Evolutionary conservation across 73 alveolate species (phyloP).

Genomic region (Tetrahymena borealis): DNA sequence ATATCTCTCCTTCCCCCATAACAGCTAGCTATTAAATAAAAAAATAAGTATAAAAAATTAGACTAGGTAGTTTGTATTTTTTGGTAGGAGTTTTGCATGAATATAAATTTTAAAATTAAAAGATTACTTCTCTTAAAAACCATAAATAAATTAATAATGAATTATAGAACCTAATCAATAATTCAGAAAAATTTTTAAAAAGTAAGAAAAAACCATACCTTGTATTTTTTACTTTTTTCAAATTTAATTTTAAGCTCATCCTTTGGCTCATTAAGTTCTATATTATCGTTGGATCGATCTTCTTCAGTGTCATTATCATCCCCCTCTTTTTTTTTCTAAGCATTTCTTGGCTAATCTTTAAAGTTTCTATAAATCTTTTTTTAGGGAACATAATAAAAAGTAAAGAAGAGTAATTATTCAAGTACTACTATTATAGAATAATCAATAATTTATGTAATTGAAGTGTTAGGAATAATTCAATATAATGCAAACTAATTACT

Average conservation of each 20-base stretch:
- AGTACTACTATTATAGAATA: neutral
- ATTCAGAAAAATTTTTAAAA: neutral
- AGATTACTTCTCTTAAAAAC: neutral
- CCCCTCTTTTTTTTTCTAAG: neutral
- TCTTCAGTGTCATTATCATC: neutral
- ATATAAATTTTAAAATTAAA: no score
- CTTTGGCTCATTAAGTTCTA: neutral
- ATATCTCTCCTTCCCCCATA: constrained; percentile 19
- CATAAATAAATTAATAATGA: neutral
- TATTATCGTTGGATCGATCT: neutral
- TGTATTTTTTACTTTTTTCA: neutral
- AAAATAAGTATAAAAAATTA: neutral
- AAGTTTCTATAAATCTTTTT: neutral
- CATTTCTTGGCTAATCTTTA: constrained; percentile 11
- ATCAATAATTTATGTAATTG: neutral
- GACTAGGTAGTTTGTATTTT: neutral
- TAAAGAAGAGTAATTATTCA: neutral
- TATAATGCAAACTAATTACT: neutral
- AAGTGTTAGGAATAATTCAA: neutral
- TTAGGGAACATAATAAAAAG: no score
- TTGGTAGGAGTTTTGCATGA: neutral
- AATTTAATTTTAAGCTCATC: neutral
- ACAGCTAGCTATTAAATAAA: constrained; percentile 3
- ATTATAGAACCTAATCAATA: no score
- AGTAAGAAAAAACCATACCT: neutral